These are phyloP conservation scores for Scenedesmus sp. DNA, from an alignment of 163 green algal genomes.

Conservation along the genomic window DNA sequence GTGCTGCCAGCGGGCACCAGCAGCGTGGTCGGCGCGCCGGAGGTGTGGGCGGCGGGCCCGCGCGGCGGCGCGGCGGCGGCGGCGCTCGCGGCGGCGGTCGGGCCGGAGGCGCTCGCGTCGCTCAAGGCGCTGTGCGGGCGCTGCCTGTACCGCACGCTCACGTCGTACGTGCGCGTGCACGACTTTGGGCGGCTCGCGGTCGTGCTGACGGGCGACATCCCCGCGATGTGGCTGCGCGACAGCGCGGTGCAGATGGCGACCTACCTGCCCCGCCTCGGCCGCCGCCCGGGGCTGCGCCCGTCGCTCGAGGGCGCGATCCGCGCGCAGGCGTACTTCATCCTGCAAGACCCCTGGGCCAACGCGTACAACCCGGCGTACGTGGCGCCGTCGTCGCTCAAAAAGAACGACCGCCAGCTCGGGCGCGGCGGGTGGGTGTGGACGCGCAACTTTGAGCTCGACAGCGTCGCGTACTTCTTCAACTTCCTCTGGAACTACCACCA, in stretches of 20 bases:
- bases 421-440: constrained; percentile 50
- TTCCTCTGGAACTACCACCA: constrained; percentile 46
- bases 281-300: constrained; percentile 45
- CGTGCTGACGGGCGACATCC: constrained; percentile 61
- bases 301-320: constrained; percentile 60
- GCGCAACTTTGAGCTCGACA: constrained; percentile 50
- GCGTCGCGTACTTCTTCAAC: constrained; percentile 47
- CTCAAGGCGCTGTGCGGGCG: constrained; percentile 36
- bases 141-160: constrained; percentile 39
- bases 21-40: constrained; percentile 12
- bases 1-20: constrained; percentile 1
- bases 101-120: neutral
- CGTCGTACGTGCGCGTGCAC: constrained; percentile 32
- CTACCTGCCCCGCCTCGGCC: constrained; percentile 54
- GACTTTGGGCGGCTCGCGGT: constrained; percentile 19
- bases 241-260: constrained; percentile 59
- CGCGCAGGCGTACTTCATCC: constrained; percentile 64
- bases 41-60: constrained; percentile 31
- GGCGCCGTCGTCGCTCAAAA: neutral
- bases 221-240: constrained; percentile 61
- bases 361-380: constrained; percentile 54
- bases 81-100: constrained; percentile 1
- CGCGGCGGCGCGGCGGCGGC: neutral
- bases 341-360: constrained; percentile 67
- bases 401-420: constrained; percentile 40